Base-by-base conservation (phyloP, 2,329 filamentous ascomycete species). In the Cladosporium phlei region DNA sequence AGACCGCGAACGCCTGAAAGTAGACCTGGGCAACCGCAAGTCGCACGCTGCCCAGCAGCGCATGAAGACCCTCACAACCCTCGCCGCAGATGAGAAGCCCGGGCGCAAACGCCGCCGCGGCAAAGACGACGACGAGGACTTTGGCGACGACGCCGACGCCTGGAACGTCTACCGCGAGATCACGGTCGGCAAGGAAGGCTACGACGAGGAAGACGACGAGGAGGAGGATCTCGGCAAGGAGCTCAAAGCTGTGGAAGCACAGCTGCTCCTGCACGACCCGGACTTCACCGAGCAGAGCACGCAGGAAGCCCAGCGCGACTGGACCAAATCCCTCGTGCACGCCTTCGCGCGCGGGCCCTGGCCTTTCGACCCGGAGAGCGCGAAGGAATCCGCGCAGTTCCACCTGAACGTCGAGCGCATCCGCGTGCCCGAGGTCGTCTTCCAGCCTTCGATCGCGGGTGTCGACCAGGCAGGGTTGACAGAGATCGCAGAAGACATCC, bases 351-450 rank as follows among this genome's bases (percentile, higher is more conserved):
- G 89, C 45, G 93, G 93, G 0, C 88, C 90, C 0, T 86, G 88
- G 57, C 87, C 91, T 1, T 95, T 89, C 55, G 85, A 97, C 56
- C 71, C 82, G 0, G 82, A 88, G 47, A 86, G 82, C 48, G 86
- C 93, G 57, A 80, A 83, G 14, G 80, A 98, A 69, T 80, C 82
- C 14, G 83, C 89, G 66, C 91, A 97, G 68, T 73, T 98, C 42
- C 93, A 98, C 66, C 80, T 98, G 53, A 98, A 98, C 65, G 88
- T 98, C 79, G 93, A 98, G 82, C 88, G 93, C 67, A 97, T 98
- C 88, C 91, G 93, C 76, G 90, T 91, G 70, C 93, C 93, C 60
- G 93, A 98, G 79, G 91, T 93, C 75, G 86, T 98, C 64, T 98
- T 98, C 88, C 88, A 96, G 79, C 93, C 93, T 68, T 91, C 85